phyloP scores from a whole-genome alignment of 257 asterid species.

The Gardenia jasminoides region DNA sequence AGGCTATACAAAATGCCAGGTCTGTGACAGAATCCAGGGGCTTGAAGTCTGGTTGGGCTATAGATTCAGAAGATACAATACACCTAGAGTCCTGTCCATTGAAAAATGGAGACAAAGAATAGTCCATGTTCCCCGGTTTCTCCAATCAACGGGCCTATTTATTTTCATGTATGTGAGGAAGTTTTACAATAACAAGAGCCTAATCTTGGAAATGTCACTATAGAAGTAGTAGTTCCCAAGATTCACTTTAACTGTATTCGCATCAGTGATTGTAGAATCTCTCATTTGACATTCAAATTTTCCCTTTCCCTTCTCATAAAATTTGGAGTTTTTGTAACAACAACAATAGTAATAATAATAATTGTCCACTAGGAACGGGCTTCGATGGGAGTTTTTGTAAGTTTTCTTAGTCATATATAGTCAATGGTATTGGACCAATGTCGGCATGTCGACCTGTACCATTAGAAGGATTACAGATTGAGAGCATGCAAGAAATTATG shows the following conservation, averaged over 20 bases:
- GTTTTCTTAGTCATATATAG: background rate
- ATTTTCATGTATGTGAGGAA: background rate
- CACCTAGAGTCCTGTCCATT: background rate
- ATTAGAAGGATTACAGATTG: background rate
- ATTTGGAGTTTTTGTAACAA: no score
- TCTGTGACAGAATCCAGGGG: no score
- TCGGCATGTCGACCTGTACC: background rate
- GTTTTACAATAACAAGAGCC: background rate
- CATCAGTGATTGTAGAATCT: no score
- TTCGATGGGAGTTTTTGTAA: background rate
- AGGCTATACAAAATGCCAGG: no score
- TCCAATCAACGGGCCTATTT: background rate
- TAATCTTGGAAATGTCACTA: background rate
- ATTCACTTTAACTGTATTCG: no score
- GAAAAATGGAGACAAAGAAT: background rate
- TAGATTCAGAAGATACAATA: background rate
- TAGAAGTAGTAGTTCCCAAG: no score
- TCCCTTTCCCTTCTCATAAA: no score
- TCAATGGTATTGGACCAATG: background rate
- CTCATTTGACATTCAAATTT: no score
- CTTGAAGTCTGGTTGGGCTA: no score
- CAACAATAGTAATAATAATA: no score
- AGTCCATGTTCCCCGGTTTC: background rate
- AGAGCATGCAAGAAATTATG: background rate
- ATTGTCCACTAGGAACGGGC: no score